These are phyloP conservation scores for Candida hungchunana DNA, from an alignment of 805 yeast genomes.

Conservation along the genomic window DNA sequence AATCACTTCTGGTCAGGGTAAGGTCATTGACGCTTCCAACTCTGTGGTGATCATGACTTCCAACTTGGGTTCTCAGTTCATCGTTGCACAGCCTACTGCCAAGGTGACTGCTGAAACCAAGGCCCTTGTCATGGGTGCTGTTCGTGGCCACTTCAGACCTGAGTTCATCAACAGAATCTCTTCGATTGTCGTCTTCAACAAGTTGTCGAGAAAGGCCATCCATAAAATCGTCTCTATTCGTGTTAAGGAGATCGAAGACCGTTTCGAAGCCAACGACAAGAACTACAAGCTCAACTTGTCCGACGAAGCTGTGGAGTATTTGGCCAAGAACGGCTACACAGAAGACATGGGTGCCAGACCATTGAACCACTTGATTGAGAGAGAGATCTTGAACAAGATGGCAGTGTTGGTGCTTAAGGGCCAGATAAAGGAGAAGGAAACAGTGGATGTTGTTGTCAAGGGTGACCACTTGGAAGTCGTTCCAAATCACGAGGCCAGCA, in stretches of 20 bases:
- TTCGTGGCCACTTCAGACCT: conserved; percentile 89
- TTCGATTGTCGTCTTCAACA: conserved; percentile 88
- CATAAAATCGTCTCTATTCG: conserved; percentile 87
- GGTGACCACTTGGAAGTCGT: conserved; percentile 68
- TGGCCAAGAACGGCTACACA: conserved; percentile 85
- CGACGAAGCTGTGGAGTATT: conserved; percentile 72
- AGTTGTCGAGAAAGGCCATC: conserved; percentile 86
- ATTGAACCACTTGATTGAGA: conserved; percentile 85
- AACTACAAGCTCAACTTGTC: conserved; percentile 67
- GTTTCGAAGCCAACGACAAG: conserved; percentile 85
- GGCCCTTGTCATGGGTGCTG: conserved; percentile 77
- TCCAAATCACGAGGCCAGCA: conserved; percentile 73
- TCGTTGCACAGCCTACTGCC: conserved; percentile 61
- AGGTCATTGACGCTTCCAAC: conserved; percentile 88
- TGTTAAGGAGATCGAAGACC: conserved; percentile 73
- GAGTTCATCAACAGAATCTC: conserved; percentile 96
- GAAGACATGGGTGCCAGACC: conserved; percentile 97
- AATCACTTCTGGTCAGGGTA: conserved; percentile 91
- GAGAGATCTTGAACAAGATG: conserved; percentile 78
- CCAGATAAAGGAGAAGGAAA: conserved; percentile 84
- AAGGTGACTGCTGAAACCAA: conserved; percentile 66
- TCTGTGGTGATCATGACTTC: conserved; percentile 95
- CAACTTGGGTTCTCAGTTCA: conserved; percentile 90
- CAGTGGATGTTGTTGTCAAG: conserved; percentile 56
- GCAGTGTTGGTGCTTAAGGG: conserved; percentile 88